Base-by-base conservation (phyloP, 495 filamentous ascomycete species). In the Zalerion maritima region DNA sequence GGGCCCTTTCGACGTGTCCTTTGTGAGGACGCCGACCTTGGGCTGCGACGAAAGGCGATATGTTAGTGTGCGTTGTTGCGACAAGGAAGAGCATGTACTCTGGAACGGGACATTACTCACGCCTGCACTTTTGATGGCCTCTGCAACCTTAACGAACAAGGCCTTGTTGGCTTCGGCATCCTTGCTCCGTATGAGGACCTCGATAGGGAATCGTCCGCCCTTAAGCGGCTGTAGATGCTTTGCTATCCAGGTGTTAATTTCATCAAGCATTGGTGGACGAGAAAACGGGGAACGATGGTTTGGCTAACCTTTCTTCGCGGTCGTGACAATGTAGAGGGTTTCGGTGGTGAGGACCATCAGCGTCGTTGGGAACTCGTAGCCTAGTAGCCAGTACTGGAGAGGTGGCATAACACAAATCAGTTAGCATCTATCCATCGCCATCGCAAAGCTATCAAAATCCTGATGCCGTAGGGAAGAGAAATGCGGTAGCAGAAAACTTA, bases 341-440 rank as follows among this genome's bases (percentile, higher is more conserved):
- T 96, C 91, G 28, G 73, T 69, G 6, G 91, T 94, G 42, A 96
- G 67, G 24, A 99, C 64, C 54, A 99, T 78, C 22, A 96, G 64
- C 0, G 89, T 96, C 9, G 89, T 83, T 24, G 89, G 89, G 44
- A 99, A 99, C 49, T 99, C 89, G 64, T 96, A 99, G 39, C 89
- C 89, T 35, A 99, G 69, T 27, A 99, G 67, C 89, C 89, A 99
- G 58, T 94, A 93, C 84, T 97, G 57, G 22, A 37, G 3, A 34
- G 14, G 9, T 17, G 26, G n/a, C n/a, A n/a, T n/a, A n/a, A n/a
- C n/a, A n/a, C n/a, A n/a, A n/a, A 16, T 3, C 16, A 29, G 9
- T 10, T 8, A n/a, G 7, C 4, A 18, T 2, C 10, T 13, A 15
- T 1, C 12, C 31, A 22, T 8, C 6, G 14, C 13, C 5, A 26